Percentiles rank a stretch among this genome's conserved stretches.
phyloP scores from a whole-genome alignment of 345 rosid species.

The Lepidium africanum region DNA sequence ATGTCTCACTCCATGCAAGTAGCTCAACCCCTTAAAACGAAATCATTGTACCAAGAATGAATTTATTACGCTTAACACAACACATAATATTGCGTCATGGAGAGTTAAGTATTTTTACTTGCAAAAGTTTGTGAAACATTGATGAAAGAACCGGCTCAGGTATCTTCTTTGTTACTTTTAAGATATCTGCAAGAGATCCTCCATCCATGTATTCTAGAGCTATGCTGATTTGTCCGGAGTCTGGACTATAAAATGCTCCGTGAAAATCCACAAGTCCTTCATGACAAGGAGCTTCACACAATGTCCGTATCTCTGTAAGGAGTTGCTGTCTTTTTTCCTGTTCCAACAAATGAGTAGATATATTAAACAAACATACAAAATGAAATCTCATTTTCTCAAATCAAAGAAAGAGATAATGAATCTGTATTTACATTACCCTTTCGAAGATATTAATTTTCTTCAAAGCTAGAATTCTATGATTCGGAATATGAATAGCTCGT shows the following conservation, averaged over 20 bases:
- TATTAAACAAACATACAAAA: neutral
- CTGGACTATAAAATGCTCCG: slow-evolving; percentile 92
- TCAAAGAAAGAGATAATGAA: neutral
- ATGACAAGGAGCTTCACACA: slow-evolving; percentile 89
- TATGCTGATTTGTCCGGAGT: slow-evolving; percentile 90
- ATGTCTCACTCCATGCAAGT: slow-evolving; percentile 86
- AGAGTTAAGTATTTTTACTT: slow-evolving; percentile 36
- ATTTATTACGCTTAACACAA: neutral
- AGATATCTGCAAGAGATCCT: slow-evolving; percentile 86
- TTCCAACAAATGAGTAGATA: neutral
- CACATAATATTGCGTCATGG: neutral
- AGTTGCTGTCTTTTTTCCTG: slow-evolving; percentile 96
- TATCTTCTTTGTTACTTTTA: slow-evolving; percentile 46
- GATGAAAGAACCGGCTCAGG: slow-evolving; percentile 87
- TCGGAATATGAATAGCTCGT: slow-evolving; percentile 90
- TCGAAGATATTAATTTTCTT: slow-evolving; percentile 90
- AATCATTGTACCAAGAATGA: neutral
- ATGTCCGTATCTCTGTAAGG: slow-evolving; percentile 84
- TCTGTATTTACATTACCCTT: slow-evolving; percentile 37
- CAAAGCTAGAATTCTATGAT: slow-evolving; percentile 75
- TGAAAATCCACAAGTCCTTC: slow-evolving; percentile 95
- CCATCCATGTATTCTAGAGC: slow-evolving; percentile 98
- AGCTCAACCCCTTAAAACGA: slow-evolving; percentile 61
- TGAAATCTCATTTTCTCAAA: neutral
- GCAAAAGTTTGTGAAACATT: slow-evolving; percentile 81